A percentile compares a stretch with the other conserved stretches of the same genome.
Conservation (phyloP, 257 asterid genomes). For the Forsythia viridissima region DNA sequence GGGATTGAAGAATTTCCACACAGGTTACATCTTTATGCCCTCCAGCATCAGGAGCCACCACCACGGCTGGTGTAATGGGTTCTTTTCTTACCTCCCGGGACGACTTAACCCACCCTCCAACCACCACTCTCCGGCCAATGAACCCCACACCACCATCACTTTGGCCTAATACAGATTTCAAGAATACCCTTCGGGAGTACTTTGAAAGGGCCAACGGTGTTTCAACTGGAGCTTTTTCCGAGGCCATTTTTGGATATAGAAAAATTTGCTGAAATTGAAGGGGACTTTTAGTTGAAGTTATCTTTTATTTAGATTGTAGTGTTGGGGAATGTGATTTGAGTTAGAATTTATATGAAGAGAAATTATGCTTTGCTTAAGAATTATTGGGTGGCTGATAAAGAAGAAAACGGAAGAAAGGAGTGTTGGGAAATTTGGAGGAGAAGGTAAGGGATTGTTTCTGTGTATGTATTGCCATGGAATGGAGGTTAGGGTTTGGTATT, state of each 20-base stretch:
- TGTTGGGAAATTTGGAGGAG: slow-evolving; percentile 22
- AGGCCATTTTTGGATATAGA: slow-evolving; percentile 42
- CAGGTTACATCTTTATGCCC: slow-evolving; percentile 56
- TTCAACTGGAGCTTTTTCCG: slow-evolving; percentile 43
- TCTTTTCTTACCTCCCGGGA: slow-evolving; percentile 68
- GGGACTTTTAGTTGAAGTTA: slow-evolving; percentile 3
- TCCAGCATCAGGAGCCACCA: slow-evolving; percentile 21
- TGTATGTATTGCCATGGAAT: slow-evolving; percentile 11
- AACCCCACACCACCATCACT: slow-evolving; percentile 56
- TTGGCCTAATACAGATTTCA: slow-evolving; percentile 53
- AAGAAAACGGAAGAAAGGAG: slow-evolving; percentile 50
- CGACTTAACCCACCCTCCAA: slow-evolving; percentile 94
- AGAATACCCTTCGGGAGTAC: slow-evolving; percentile 60
- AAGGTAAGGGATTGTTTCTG: slow-evolving; percentile 24
- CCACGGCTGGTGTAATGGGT: slow-evolving; percentile 11
- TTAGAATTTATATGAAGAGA: slow-evolving; percentile 24
- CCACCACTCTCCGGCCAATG: slow-evolving; percentile 57
- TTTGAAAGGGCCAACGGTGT: slow-evolving; percentile 39
- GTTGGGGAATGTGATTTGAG: slow-evolving; percentile 22
- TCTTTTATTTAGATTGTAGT: slow-evolving; percentile 21
- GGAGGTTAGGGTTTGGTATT: slow-evolving; percentile 52
- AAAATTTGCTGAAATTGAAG: neutral
- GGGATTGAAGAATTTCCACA: slow-evolving; percentile 58
- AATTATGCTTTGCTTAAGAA: slow-evolving; percentile 62
- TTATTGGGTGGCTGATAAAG: slow-evolving; percentile 36